These are phyloP conservation scores for Didymella pinodella DNA, from an alignment of 2,329 filamentous ascomycete species.

Conservation along the genomic window DNA sequence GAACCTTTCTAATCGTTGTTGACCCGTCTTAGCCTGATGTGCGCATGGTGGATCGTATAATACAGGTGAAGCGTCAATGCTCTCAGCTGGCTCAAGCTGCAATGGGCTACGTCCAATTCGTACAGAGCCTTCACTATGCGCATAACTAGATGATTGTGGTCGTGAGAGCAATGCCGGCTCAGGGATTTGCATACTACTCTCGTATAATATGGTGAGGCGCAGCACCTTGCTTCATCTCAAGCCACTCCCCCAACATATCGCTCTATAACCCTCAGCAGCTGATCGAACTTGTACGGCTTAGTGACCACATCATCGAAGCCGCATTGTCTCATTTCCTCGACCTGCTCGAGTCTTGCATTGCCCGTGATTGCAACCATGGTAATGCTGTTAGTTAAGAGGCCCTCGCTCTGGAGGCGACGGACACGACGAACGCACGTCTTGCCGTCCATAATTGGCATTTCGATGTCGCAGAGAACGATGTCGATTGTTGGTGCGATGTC, in stretches of 20 bases:
- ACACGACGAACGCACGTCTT: slow-evolving; percentile 26
- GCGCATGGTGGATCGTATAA: not conserved
- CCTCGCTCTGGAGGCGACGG: slow-evolving; percentile 32
- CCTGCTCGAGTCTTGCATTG: slow-evolving; percentile 43
- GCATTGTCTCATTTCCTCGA: slow-evolving; percentile 38
- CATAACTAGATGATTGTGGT: not conserved
- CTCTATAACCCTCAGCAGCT: slow-evolving; percentile 37
- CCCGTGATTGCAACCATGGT: slow-evolving; percentile 41
- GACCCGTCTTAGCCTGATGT: not conserved
- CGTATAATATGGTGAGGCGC: no score
- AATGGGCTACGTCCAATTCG: no score
- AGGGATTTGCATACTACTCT: not conserved
- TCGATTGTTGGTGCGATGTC: not conserved
- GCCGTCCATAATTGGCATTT: slow-evolving; percentile 46
- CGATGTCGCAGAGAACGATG: slow-evolving; percentile 36
- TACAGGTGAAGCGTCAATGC: not conserved
- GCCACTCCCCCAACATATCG: not conserved
- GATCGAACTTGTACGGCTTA: slow-evolving; percentile 58
- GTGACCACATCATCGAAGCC: slow-evolving; percentile 55
- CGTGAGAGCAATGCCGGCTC: not conserved
- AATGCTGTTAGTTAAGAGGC: slow-evolving; percentile 17
- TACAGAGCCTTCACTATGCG: not conserved
- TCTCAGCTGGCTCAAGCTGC: not conserved
- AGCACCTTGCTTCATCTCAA: not conserved
- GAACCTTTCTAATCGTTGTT: not conserved